Base-by-base conservation (phyloP, 148 eudicot species). In the Vaccinium corymbosum region DNA sequence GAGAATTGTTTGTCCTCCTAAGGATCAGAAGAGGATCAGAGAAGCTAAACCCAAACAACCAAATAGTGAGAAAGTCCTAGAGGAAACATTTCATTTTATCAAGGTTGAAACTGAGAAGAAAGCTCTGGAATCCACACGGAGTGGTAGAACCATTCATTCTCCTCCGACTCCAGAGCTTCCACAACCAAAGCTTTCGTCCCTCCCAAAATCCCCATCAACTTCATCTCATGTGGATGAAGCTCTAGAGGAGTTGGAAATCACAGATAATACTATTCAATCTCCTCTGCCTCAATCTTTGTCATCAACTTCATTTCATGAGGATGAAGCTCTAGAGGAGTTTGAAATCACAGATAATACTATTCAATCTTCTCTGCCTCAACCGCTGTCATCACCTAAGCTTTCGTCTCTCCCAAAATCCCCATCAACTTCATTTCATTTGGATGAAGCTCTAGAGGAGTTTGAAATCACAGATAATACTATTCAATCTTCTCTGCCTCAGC, bases 1-100 rank as follows among this genome's bases (percentile, higher is more conserved):
- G 66, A 93, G 87, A 83, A 56, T 74, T 68, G 27, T 75, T 78
- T 80, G 89, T 81, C 85, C 89, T 85, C 59, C 78, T 22, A 85
- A 89, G 85, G 81, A 86, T 81, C 84, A 83, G 85, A 88, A 82
- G 25, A 78, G 75, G 48, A 83, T 72, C n/a, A 57, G 78, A 20
- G 83, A 82, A 83, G 78, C 84, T 76, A 88, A 83, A 74, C 46
- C 77, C 15, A 86, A 89, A 61, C 80, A 78, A 57, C 51, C 86
- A 19, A 61, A 29, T 16, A 55, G 52, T 72, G 88, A 89, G 80
- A 86, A 68, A 80, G 85, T 85, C 13, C 85, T 86, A 27, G 97
- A 91, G 89, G 90, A 90, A 88, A 90, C 90, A 55, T 85, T 93
- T 91, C 90, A 91, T 87, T 88, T 85, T 82, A 85, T 90, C 78